Percentiles rank a stretch among this genome's conserved stretches.
Evolutionary conservation across 306 rosid species (phyloP).

Genomic region (Quercus rubra): DNA sequence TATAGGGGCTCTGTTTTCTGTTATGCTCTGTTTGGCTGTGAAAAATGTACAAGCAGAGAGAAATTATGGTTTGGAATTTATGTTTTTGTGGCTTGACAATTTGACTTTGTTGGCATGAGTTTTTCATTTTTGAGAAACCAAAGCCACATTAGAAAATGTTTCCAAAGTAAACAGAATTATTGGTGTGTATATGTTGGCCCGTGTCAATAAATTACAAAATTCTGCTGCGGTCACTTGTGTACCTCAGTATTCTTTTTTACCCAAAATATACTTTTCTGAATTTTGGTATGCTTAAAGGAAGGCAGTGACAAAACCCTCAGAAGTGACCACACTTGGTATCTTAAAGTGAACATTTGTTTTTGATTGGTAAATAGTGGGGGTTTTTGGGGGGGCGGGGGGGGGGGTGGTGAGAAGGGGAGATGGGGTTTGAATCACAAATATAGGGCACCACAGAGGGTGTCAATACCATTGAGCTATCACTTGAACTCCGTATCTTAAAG

Average conservation of each 20-base stretch:
- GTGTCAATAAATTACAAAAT: background rate
- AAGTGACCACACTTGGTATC: background rate
- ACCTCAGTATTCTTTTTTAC: background rate
- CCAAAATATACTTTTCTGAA: too few relatives aligned
- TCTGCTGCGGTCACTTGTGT: background rate
- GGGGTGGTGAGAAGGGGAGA: too few relatives aligned
- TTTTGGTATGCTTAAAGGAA: background rate
- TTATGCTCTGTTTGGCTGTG: background rate
- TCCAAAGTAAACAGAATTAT: background rate
- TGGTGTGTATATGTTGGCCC: background rate
- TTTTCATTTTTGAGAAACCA: background rate
- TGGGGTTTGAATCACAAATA: too few relatives aligned
- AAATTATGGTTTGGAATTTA: background rate
- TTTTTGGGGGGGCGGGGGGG: too few relatives aligned
- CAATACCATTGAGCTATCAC: too few relatives aligned
- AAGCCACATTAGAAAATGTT: background rate
- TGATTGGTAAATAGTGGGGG: too few relatives aligned
- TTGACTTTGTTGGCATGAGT: background rate
- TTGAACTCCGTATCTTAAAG: too few relatives aligned
- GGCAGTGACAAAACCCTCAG: background rate
- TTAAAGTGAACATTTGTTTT: background rate
- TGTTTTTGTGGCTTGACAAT: background rate
- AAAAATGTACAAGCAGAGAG: background rate
- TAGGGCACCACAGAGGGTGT: too few relatives aligned
- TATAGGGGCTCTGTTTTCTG: background rate